These are phyloP conservation scores for Brassica incana DNA, from an alignment of 345 rosid species.

Conservation along the genomic window DNA sequence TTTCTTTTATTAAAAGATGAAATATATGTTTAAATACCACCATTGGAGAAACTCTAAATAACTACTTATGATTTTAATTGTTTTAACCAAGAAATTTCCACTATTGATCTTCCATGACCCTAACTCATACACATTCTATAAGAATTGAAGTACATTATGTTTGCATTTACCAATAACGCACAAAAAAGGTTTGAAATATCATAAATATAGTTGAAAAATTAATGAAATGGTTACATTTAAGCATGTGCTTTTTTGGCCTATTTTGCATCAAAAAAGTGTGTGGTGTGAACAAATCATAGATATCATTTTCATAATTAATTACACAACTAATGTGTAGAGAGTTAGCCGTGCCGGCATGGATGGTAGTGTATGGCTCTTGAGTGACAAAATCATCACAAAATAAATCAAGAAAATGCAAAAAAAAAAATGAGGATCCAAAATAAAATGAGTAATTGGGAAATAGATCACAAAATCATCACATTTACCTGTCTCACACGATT, in stretches of 20 bases:
- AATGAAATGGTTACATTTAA: background rate
- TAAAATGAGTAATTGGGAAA: background rate
- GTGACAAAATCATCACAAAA: background rate
- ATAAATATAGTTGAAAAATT: background rate
- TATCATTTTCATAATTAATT: background rate
- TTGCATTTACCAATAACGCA: background rate
- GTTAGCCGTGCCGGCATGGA: background rate
- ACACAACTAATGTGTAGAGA: background rate
- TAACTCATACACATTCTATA: background rate
- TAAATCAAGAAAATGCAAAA: background rate
- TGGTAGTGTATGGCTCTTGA: background rate
- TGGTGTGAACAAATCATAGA: background rate
- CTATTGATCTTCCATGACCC: background rate
- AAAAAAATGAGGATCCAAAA: background rate
- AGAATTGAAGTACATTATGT: background rate
- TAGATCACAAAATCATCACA: background rate
- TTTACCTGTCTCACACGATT: too few relatives aligned
- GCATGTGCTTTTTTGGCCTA: background rate
- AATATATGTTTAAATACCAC: too few relatives aligned
- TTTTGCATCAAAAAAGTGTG: background rate
- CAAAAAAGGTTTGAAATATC: background rate
- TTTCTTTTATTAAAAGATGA: too few relatives aligned
- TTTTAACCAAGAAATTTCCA: background rate
- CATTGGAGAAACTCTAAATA: background rate
- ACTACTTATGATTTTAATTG: background rate